Percentiles rank a stretch among this genome's conserved stretches.
Evolutionary conservation across 805 yeast genomes (phyloP).

Genomic region (Metahyphopichia silvanorum): DNA sequence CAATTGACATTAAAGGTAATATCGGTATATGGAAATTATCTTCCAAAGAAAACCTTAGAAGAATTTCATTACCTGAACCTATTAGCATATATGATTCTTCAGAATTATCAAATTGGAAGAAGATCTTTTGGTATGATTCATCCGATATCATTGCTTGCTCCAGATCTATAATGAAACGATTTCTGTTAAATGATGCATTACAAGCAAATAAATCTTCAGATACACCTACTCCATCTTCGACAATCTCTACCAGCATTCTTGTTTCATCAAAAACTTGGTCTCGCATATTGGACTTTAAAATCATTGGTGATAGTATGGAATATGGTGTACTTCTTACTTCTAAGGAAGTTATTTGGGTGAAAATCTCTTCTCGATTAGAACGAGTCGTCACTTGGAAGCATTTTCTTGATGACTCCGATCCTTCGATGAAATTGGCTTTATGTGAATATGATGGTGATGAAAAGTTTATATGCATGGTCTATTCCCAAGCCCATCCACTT

Average conservation of each 20-base stretch:
- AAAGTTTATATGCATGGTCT: conserved; percentile 20
- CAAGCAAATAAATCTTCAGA: conserved; percentile 14
- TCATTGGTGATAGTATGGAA: conserved; percentile 13
- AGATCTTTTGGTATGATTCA: conserved; percentile 43
- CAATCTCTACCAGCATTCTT: conserved; percentile 25
- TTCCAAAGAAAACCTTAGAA: conserved; percentile 1
- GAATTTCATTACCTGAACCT: conserved; percentile 1
- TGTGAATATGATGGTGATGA: conserved; percentile 16
- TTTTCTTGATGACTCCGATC: conserved; percentile 52
- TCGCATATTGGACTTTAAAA: conserved; percentile 39
- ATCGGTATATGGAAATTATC: conserved; percentile 40
- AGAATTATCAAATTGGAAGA: conserved; percentile 57
- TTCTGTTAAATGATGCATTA: conserved; percentile 16
- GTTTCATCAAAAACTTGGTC: conserved; percentile 56
- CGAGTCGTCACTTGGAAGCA: conserved; percentile 74
- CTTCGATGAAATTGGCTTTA: conserved; percentile 43
- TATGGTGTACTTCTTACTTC: conserved; percentile 60
- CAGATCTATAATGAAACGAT: conserved; percentile 40
- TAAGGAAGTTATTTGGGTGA: conserved; percentile 58
- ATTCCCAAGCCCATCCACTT: conserved; percentile 26
- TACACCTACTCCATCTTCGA: neutral
- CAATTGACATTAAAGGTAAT: conserved; percentile 52
- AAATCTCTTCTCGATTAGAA: conserved; percentile 28
- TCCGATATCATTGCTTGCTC: conserved; percentile 29
- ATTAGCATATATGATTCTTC: conserved; percentile 42